Percentiles rank a stretch among this genome's conserved stretches.
Evolutionary conservation across 129 eudicot genomes (phyloP).

Genomic region (Scalesia atractyloides): DNA sequence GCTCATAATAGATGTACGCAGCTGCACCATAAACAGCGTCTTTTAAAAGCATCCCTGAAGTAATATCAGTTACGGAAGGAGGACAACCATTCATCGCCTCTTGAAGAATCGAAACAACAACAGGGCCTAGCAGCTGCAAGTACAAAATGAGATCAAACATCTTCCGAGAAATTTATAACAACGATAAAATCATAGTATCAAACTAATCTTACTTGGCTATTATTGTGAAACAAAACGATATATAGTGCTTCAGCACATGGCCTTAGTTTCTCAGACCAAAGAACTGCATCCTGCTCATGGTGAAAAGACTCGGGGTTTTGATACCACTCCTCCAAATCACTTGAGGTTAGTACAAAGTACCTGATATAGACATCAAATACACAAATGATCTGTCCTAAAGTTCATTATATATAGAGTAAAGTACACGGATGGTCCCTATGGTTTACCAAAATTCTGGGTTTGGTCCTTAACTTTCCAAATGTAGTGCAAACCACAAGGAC

Average conservation of each 20-base stretch:
- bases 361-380: conserved; percentile 41
- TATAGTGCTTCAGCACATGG: conserved; percentile 99
- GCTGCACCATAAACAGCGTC: conserved; percentile 99
- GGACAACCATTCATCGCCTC: conserved; percentile 96
- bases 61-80: conserved; percentile 81
- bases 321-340: conserved; percentile 95
- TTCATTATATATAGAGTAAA: background rate
- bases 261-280: conserved; percentile 97
- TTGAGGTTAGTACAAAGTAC: conserved; percentile 85
- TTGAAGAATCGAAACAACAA: conserved; percentile 95
- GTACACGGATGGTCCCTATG: no score
- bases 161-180: background rate
- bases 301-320: conserved; percentile 88
- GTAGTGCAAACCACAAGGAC: no score
- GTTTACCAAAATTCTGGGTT: no score
- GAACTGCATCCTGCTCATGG: conserved; percentile 96
- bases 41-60: conserved; percentile 81
- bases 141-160: conserved; percentile 21
- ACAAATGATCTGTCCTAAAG: conserved; percentile 10
- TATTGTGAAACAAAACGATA: conserved; percentile 86
- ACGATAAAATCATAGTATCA: background rate
- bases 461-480: no score
- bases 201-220: conserved; percentile 74
- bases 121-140: conserved; percentile 84
- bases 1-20: conserved; percentile 93